Evolutionary conservation across 352 stramenopile genomes (phyloP).

Genomic region (Peronospora belbahrii): DNA sequence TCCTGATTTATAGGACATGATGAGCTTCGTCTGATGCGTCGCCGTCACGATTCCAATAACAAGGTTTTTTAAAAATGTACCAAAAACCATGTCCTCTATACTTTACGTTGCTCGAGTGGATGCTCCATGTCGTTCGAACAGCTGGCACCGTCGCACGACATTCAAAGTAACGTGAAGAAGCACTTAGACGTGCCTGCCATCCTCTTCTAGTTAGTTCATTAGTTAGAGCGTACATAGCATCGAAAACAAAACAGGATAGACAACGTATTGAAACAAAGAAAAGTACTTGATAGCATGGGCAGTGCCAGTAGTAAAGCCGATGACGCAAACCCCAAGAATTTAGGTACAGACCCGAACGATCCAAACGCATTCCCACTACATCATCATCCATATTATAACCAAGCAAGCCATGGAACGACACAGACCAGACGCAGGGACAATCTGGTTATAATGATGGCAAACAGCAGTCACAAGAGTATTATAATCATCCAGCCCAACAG

Average conservation of each 20-base stretch:
- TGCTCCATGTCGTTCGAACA: neutral
- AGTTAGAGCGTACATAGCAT: too few relatives aligned
- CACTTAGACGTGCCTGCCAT: too few relatives aligned
- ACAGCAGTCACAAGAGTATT: slow-evolving; percentile 7
- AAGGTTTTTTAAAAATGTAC: too few relatives aligned
- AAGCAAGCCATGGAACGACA: slow-evolving; percentile 13
- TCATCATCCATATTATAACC: slow-evolving; percentile 58
- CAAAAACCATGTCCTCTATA: too few relatives aligned
- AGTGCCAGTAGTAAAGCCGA: slow-evolving; percentile 80
- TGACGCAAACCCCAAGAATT: slow-evolving; percentile 70
- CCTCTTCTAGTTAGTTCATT: too few relatives aligned
- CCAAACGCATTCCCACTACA: slow-evolving; percentile 51
- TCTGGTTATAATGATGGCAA: too few relatives aligned
- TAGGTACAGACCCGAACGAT: slow-evolving; percentile 50
- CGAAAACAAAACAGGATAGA: too few relatives aligned
- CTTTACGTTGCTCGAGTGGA: too few relatives aligned
- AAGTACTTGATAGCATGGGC: too few relatives aligned
- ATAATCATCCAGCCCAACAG: slow-evolving; percentile 1
- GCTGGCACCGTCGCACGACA: neutral
- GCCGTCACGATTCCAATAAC: neutral
- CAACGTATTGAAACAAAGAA: too few relatives aligned
- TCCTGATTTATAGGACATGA: slow-evolving; percentile 40
- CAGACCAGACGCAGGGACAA: slow-evolving; percentile 12
- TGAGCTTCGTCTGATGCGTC: neutral
- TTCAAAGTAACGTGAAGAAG: neutral